Evolutionary conservation across 371 early-diverging fungal genomes (phyloP).

Genomic region (Haplosporangium sp.): DNA sequence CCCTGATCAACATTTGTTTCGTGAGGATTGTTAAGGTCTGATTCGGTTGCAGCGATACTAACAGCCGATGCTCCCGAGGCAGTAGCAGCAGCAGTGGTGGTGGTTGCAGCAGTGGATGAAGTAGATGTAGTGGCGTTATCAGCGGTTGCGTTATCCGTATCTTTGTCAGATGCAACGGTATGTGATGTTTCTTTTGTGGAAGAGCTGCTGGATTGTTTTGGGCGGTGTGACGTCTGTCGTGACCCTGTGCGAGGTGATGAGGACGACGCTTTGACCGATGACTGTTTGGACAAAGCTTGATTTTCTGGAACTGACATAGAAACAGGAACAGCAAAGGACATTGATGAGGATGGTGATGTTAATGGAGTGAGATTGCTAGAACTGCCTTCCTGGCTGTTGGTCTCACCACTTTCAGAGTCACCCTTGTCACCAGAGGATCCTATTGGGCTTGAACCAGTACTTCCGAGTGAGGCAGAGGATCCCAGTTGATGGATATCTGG

Average conservation of each 20-base stretch:
- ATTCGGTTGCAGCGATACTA: background rate
- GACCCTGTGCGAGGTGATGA: conserved; percentile 11
- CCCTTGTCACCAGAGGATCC: conserved; percentile 9
- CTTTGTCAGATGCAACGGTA: background rate
- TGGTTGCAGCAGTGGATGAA: background rate
- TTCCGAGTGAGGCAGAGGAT: conserved; percentile 26
- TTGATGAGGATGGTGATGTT: background rate
- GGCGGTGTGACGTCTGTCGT: conserved; percentile 31
- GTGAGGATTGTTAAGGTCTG: background rate
- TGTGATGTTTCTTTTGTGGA: background rate
- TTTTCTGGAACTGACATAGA: conserved; percentile 3
- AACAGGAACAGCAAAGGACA: background rate
- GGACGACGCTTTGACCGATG: conserved; percentile 17
- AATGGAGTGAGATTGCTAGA: conserved; percentile 3
- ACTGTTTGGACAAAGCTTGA: conserved; percentile 12
- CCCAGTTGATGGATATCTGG: conserved; percentile 38
- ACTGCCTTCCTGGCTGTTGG: background rate
- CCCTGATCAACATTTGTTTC: conserved; percentile 12
- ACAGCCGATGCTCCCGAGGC: background rate
- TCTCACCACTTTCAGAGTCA: conserved; percentile 9
- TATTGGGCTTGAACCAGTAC: conserved; percentile 14
- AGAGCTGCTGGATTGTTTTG: conserved; percentile 8
- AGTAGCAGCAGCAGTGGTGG: background rate
- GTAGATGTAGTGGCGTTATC: background rate
- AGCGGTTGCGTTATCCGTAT: background rate